Evolutionary conservation across 805 yeast genomes (phyloP).

Genomic region (Candida glaebosa): DNA sequence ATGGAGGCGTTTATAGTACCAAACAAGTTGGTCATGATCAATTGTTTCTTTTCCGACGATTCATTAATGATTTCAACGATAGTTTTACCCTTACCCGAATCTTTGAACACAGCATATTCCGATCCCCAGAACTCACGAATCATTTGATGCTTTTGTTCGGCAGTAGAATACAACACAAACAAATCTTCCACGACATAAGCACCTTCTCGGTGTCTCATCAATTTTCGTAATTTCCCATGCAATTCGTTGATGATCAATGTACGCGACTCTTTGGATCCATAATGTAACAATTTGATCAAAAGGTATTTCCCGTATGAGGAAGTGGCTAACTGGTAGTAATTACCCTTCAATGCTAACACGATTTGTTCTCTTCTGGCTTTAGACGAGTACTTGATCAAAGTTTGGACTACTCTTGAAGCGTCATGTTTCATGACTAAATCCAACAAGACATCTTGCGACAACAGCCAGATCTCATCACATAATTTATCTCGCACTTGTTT

Average conservation of each 20-base stretch:
- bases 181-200: slow-evolving; percentile 96
- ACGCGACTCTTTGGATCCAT: slow-evolving; percentile 82
- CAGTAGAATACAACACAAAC: slow-evolving; percentile 77
- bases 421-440: slow-evolving; percentile 94
- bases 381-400: slow-evolving; percentile 80
- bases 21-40: slow-evolving; percentile 69
- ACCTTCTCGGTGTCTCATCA: slow-evolving; percentile 97
- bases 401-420: slow-evolving; percentile 94
- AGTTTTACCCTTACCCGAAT: slow-evolving; percentile 59
- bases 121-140: slow-evolving; percentile 96
- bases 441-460: slow-evolving; percentile 69
- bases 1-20: slow-evolving; percentile 88
- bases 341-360: slow-evolving; percentile 65
- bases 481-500: slow-evolving; percentile 72
- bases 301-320: slow-evolving; percentile 92
- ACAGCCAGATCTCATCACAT: slow-evolving; percentile 80
- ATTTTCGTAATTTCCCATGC: slow-evolving; percentile 85
- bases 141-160: slow-evolving; percentile 85
- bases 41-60: slow-evolving; percentile 72
- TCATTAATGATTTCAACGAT: slow-evolving; percentile 65
- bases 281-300: slow-evolving; percentile 82
- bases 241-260: slow-evolving; percentile 74
- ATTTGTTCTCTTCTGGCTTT: slow-evolving; percentile 75
- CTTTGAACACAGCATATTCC: slow-evolving; percentile 86
- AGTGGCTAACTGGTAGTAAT: slow-evolving; percentile 78